Conservation (phyloP, 2,329 filamentous ascomycete species). For the Botryotinia narcissicola region DNA sequence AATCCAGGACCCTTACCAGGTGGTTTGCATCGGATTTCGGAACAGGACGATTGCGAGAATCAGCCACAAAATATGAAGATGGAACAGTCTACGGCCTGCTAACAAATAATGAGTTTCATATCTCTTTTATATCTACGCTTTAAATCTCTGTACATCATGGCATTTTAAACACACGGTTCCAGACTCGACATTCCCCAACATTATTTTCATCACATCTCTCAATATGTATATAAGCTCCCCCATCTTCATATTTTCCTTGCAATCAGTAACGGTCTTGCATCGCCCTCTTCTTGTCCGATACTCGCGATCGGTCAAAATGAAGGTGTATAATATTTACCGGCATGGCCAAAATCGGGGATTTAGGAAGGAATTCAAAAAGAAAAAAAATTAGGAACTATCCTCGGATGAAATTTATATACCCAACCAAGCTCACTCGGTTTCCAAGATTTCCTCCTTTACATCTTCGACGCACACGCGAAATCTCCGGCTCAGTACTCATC, state of each 20-base stretch:
- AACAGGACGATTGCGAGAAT: conserved; percentile 35
- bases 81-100: conserved; percentile 37
- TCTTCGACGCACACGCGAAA: conserved; percentile 19
- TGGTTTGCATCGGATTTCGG: conserved; percentile 40
- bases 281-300: background rate
- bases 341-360: background rate
- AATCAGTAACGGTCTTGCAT: background rate
- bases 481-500: background rate
- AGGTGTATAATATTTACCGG: background rate
- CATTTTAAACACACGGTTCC: conserved; percentile 6
- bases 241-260: background rate
- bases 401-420: conserved; percentile 18
- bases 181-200: conserved; percentile 7
- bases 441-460: conserved; percentile 1
- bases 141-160: conserved; percentile 23
- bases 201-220: conserved; percentile 7
- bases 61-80: conserved; percentile 33
- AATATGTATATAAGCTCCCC: conserved; percentile 9
- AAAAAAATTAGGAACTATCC: background rate
- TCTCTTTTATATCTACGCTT: background rate
- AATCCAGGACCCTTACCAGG: conserved; percentile 40
- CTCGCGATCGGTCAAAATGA: background rate
- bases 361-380: background rate
- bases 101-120: conserved; percentile 14
- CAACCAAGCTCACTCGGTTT: conserved; percentile 1